These are phyloP conservation scores for Ceratobasidium sp. DNA, from an alignment of 1,284 basidiomycete species.

Conservation along the genomic window DNA sequence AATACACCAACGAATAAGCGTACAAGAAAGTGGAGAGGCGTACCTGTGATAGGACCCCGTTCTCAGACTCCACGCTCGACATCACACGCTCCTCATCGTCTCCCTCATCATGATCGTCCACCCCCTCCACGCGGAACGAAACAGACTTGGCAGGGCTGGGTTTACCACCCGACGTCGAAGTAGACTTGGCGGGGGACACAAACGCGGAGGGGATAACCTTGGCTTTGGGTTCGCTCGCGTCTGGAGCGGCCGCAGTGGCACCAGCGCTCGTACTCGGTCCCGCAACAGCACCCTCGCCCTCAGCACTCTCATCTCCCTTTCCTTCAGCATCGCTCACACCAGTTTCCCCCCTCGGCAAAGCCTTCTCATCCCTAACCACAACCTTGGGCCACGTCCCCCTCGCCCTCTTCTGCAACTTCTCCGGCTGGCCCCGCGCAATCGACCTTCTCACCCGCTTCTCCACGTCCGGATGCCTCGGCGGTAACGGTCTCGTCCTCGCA, in stretches of 20 bases:
- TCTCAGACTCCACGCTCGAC: constrained; percentile 15
- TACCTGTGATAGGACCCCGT: constrained; percentile 3
- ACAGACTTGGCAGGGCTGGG: not conserved
- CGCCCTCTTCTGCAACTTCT: not conserved
- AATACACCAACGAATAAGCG: no score
- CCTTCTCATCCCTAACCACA: not conserved
- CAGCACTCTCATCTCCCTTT: not conserved
- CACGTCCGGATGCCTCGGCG: not conserved
- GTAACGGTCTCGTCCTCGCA: constrained; percentile 17
- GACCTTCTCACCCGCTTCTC: not conserved
- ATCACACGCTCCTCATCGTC: not conserved
- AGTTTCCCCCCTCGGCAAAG: not conserved
- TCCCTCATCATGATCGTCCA: not conserved
- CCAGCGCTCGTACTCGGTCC: not conserved
- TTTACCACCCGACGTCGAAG: not conserved
- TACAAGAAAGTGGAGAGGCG: not conserved
- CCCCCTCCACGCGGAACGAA: constrained; percentile 10
- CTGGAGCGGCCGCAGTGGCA: not conserved
- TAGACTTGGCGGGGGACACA: not conserved
- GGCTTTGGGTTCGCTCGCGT: not conserved
- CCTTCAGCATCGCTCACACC: not conserved
- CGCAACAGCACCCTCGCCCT: not conserved
- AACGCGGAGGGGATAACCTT: no score
- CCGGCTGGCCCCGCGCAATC: not conserved
- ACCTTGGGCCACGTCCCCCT: not conserved